A percentile compares a stretch with the other conserved stretches of the same genome.
phyloP scores from a whole-genome alignment of 495 filamentous ascomycete genomes.

The Lentithecium fluviatile region DNA sequence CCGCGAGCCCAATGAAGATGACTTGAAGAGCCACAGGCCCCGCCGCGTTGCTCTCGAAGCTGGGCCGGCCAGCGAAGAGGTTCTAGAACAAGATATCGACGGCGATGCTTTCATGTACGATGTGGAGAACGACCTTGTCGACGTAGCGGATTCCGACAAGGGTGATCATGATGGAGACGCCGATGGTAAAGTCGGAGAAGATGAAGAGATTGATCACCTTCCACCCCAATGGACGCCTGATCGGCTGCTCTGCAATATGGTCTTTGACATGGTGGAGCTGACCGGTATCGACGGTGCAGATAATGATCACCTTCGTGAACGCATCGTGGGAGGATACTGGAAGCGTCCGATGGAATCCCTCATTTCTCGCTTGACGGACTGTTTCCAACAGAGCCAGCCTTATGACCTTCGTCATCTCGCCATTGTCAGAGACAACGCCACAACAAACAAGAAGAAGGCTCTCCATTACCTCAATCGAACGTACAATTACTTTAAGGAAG shows the following conservation, averaged over 20 bases:
- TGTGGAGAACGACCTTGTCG: slow-evolving; percentile 22
- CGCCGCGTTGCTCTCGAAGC: neutral
- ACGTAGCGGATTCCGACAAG: slow-evolving; percentile 11
- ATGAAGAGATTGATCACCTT: slow-evolving; percentile 32
- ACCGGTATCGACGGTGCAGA: slow-evolving; percentile 54
- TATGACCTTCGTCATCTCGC: slow-evolving; percentile 61
- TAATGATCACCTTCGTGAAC: slow-evolving; percentile 53
- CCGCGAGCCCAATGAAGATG: slow-evolving; percentile 66
- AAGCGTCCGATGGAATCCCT: slow-evolving; percentile 58
- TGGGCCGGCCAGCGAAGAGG: neutral
- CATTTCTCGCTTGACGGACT: slow-evolving; percentile 56
- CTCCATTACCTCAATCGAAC: slow-evolving; percentile 60
- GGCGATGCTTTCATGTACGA: slow-evolving; percentile 35
- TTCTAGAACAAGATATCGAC: slow-evolving; percentile 37
- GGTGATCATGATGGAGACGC: slow-evolving; percentile 26
- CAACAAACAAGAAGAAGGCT: slow-evolving; percentile 46
- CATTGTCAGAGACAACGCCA: slow-evolving; percentile 60
- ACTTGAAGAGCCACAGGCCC: slow-evolving; percentile 55
- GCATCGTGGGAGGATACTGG: slow-evolving; percentile 55
- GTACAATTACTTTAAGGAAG: slow-evolving; percentile 53
- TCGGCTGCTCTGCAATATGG: slow-evolving; percentile 52
- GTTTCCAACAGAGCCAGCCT: slow-evolving; percentile 63
- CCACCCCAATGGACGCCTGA: slow-evolving; percentile 59
- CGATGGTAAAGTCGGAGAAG: too few species aligned
- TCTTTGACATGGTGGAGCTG: slow-evolving; percentile 54